These are phyloP conservation scores for Dictyophora rubrovolvata DNA, from an alignment of 768 basidiomycete species.

Conservation along the genomic window DNA sequence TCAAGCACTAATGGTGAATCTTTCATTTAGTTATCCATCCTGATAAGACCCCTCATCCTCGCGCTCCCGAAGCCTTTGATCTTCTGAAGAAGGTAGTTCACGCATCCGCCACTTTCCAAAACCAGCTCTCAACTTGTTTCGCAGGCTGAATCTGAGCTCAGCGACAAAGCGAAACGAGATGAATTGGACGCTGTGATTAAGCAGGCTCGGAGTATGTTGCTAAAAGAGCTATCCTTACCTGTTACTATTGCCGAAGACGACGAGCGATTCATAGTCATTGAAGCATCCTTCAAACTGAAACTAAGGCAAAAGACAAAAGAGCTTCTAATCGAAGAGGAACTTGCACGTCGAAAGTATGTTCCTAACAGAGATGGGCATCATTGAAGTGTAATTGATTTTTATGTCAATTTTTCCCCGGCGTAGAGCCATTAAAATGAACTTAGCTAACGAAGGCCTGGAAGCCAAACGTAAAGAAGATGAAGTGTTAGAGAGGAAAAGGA, in stretches of 20 bases:
- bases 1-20: conserved; percentile 4
- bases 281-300: conserved; percentile 57
- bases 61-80: conserved; percentile 89
- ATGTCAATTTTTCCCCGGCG: not conserved
- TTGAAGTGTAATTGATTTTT: not conserved
- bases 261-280: conserved; percentile 37
- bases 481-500: conserved; percentile 63
- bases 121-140: not conserved
- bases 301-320: conserved; percentile 70
- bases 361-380: too few species aligned
- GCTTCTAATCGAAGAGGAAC: conserved; percentile 81
- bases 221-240: conserved; percentile 56
- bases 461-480: conserved; percentile 92
- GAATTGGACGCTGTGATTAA: conserved; percentile 73
- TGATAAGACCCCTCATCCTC: conserved; percentile 85
- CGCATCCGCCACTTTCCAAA: not conserved
- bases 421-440: conserved; percentile 81
- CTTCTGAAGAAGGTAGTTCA: conserved; percentile 74
- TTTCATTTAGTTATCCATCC: conserved; percentile 80
- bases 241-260: conserved; percentile 49
- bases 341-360: conserved; percentile 70
- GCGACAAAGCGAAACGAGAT: conserved; percentile 67
- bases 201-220: conserved; percentile 58
- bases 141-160: conserved; percentile 78
- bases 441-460: conserved; percentile 86